Evolutionary conservation across 2,329 filamentous ascomycete species (phyloP), one percentile per base, ranked within the genome.

Genomic region (Phaeosphaeriaceae sp.): DNA sequence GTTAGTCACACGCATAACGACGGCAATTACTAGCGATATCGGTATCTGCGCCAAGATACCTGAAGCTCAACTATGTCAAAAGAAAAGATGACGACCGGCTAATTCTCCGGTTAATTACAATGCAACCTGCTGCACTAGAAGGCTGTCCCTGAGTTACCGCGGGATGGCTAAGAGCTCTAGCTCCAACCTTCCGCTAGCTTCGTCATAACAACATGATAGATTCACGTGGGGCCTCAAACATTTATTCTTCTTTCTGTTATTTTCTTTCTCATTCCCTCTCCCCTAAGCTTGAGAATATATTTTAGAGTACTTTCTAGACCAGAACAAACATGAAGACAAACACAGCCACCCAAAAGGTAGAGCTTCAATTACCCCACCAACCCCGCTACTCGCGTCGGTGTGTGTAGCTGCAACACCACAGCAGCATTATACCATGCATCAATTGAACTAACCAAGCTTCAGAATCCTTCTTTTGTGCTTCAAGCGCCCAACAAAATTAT

Each of bases 401-500:
- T 32, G 29, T 45, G 37, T 39, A n/a, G n/a, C 42, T 23, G 26
- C 46, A 51, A 37, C 46, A 52, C 36, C 45, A 52, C 50, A 45
- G 49, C 40, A 52, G 50, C n/a, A 26, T 30, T 13, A 26, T 43
- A 18, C 20, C 29, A 21, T 50, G 39, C 30, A 28, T 38, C 41
- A 60, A 54, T 47, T 54, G 32, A 26, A 34, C 56, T 65, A 48
- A 67, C 47, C n/a, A 39, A 20, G 2, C 3, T 6, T 4, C 37
- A 74, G 88, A 94, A 94, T 75, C 84, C 88, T 60, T 94, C 90
- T 45, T 94, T 94, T 76, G 79, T 95, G 71, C 88, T 96, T 64
- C 85, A 92, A 75, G 88, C 88, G 63, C 81, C 86, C 52, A 81
- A 85, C 72, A 82, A 87, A 63, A 87, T 95, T 64, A 77, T 79